Evolutionary conservation across 805 yeast genomes (phyloP).

Genomic region (Brettanomyces sp.): DNA sequence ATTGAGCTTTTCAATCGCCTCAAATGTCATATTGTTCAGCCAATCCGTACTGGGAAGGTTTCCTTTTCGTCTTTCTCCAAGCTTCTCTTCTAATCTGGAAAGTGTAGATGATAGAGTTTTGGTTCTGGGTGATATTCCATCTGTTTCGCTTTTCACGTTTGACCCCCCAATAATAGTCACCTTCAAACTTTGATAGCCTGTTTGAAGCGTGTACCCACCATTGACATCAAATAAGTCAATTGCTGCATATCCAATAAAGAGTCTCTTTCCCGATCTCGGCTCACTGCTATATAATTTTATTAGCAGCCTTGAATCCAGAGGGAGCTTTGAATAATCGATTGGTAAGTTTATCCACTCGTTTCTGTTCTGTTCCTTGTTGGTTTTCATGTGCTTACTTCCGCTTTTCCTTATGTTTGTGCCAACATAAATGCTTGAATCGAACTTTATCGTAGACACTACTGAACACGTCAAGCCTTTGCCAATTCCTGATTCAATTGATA

Average conservation of each 20-base stretch:
- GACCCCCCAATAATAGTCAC: slow-evolving; percentile 15
- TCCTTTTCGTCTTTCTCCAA: slow-evolving; percentile 60
- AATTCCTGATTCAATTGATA: slow-evolving; percentile 24
- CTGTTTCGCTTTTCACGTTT: not conserved
- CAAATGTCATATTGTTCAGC: slow-evolving; percentile 62
- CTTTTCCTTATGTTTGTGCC: not conserved
- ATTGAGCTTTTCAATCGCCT: slow-evolving; percentile 38
- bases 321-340: slow-evolving; percentile 61
- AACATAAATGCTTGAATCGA: not conserved
- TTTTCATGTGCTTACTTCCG: too few species aligned
- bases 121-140: not conserved
- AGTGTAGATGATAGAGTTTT: not conserved
- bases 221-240: slow-evolving; percentile 43
- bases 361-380: slow-evolving; percentile 3
- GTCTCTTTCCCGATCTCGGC: slow-evolving; percentile 33
- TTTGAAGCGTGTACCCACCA: slow-evolving; percentile 47
- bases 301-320: slow-evolving; percentile 48
- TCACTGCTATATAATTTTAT: slow-evolving; percentile 63
- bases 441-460: slow-evolving; percentile 13
- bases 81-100: slow-evolving; percentile 34
- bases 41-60: slow-evolving; percentile 55
- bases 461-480: slow-evolving; percentile 38
- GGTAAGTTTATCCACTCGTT: slow-evolving; percentile 63
- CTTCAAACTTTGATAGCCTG: slow-evolving; percentile 58
- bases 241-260: slow-evolving; percentile 53